Base-by-base conservation (phyloP, 768 basidiomycete species). In the Arthromyces matolae region DNA sequence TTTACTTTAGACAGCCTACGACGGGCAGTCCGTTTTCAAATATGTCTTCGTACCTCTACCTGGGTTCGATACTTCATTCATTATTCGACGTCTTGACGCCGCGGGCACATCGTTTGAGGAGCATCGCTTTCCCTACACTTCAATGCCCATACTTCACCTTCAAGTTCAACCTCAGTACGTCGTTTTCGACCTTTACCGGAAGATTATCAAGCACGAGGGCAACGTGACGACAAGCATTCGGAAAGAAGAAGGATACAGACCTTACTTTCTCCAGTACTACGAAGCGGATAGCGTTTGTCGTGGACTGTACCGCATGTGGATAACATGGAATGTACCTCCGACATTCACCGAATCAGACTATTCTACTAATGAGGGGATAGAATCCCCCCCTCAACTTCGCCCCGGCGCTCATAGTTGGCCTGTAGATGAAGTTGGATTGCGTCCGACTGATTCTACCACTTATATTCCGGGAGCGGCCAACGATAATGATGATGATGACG, bases 31-130 rank as follows among this genome's bases (percentile, higher is more conserved):
- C 18, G 13, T 16, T 20, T 33, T 33, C 9, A 23, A 44, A 9
- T 33, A 43, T 16, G 42, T 34, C 3, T 22, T 43, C 19, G 32
- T 43, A 2, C 42, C 42, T 14, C 14, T 43, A 43, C 42, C 44
- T 7, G 35, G 34, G 1, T 23, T 37, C 16, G 25, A 16, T 5
- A 8, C 24, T 28, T n/a, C n/a, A n/a, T n/a, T n/a, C n/a, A 25
- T 10, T 25, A 45, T 45, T 8, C 4, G 6, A 13, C 27, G 44
- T 28, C 4, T 16, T 12, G 23, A 20, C 22, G 31, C 20, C 14
- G 4, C 14, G 18, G 5, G 10, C 9, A n/a, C 34, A 9, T 31
- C 32, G 6, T 27, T 24, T 8, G 9, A 27, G 19, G 16, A 37
- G 4, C 40, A 41, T 12, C 25, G 8, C 19, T 41, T 41, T 18